Percentiles rank a stretch among this genome's conserved stretches.
Conservation (phyloP, 495 filamentous ascomycete genomes). For the Hamigera avellanea region DNA sequence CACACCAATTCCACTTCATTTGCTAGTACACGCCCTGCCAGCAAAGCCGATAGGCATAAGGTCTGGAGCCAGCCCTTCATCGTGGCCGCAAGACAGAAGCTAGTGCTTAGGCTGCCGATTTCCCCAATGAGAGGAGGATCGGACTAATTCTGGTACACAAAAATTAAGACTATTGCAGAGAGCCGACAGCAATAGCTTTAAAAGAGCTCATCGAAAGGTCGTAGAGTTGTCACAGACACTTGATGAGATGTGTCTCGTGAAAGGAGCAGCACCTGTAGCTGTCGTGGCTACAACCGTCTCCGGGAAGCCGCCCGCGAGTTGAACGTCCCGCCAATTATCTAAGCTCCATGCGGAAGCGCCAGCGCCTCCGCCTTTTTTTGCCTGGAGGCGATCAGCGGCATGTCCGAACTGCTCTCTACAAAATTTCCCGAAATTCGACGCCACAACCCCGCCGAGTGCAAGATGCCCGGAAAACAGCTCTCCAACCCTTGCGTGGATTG, state of each 20-base stretch:
- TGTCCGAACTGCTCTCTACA: neutral
- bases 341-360: neutral
- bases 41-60: constrained; percentile 35
- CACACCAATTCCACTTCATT: constrained; percentile 54
- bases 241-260: neutral
- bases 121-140: constrained; percentile 4
- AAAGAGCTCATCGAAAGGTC: neutral
- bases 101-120: constrained; percentile 15
- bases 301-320: neutral
- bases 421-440: neutral
- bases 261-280: neutral
- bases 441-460: neutral
- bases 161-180: neutral
- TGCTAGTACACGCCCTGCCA: constrained; percentile 43
- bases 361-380: neutral
- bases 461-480: constrained; percentile 31
- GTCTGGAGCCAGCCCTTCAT: constrained; percentile 45
- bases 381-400: neutral
- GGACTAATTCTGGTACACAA: neutral
- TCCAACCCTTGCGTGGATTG: constrained; percentile 27
- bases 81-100: constrained; percentile 18
- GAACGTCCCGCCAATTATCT: neutral
- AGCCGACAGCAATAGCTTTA: neutral
- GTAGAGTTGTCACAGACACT: neutral
- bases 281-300: no score